Evolutionary conservation across 1,284 basidiomycete genomes (phyloP), one percentile per base, ranked within the genome.

Genomic region (Apiotrichum domesticum): DNA sequence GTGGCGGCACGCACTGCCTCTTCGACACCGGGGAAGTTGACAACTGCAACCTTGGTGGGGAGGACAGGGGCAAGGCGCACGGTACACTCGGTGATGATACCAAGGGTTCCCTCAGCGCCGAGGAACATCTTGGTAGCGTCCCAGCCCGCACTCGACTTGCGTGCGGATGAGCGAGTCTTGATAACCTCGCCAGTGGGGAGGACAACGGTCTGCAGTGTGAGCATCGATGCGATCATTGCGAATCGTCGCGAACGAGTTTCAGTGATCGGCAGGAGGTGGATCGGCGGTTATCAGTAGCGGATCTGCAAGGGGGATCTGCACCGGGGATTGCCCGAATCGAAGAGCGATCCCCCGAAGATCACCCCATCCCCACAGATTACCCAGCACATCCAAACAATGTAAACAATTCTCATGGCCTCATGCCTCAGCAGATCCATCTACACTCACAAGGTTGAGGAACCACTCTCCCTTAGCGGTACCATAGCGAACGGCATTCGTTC

Each of bases 41-140:
- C 78, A 14, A 79, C 77, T 6, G 77, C 80, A 37, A 76, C 80
- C 55, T 77, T 79, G 32, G 87, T 92, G 4, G 87, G 88, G n/a
- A 90, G 78, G 0, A 87, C 73, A 0, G 92, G 92, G 0, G 89
- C 83, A 6, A 96, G 80, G 6, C 88, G 80, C 51, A 95, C 79
- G 0, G 92, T 94, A 1, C 86, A 88, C 81, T 96, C 93, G 0
- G 90, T 94, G 37, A 97, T 82, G 54, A 98, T 90, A 0, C 94
- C 94, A 32, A 97, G 78, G 0, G 93, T 97, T 1, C 94, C 94
- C 71, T 98, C 94, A 0, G 92, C 89, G 15, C 94, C 93, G 52
- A 96, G 88, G 77, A 97, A 97, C 14, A 97, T 75, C 66, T 94
- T 92, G 1, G 91, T 94, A 1, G 85, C 80, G 67, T 98, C 93